Evolutionary conservation across 148 eudicot genomes (phyloP).

Genomic region (Vaccinium myrtillus): DNA sequence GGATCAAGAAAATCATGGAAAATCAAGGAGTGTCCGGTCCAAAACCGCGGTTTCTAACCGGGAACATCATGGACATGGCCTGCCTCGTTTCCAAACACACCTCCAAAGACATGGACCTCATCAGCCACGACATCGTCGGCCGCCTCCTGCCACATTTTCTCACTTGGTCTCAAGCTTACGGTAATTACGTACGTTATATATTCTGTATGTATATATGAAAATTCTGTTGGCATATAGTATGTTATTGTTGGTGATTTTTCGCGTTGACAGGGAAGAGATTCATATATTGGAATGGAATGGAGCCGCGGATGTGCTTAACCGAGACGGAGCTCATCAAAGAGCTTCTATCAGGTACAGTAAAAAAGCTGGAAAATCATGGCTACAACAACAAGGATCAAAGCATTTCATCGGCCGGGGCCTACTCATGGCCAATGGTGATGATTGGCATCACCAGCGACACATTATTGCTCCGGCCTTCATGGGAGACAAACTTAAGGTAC

Average conservation of each 20-base stretch:
- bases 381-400: constrained; percentile 79
- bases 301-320: constrained; percentile 85
- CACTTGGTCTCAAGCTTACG: constrained; percentile 66
- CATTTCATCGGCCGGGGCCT: constrained; percentile 79
- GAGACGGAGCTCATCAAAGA: constrained; percentile 78
- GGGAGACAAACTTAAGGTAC: constrained; percentile 87
- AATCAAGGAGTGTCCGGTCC: constrained; percentile 83
- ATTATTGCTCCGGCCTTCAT: constrained; percentile 88
- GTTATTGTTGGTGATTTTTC: neutral
- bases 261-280: constrained; percentile 63
- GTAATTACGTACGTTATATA: constrained; percentile 22
- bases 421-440: constrained; percentile 87
- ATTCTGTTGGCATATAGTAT: too few relatives aligned
- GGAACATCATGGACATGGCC: constrained; percentile 70
- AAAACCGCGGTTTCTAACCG: constrained; percentile 58
- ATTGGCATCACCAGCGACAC: constrained; percentile 90
- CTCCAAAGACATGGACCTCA: constrained; percentile 50
- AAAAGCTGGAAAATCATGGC: constrained; percentile 80
- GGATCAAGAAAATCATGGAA: constrained; percentile 62
- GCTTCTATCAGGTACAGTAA: constrained; percentile 57
- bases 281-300: constrained; percentile 83
- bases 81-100: constrained; percentile 56
- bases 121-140: constrained; percentile 58
- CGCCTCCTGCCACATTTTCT: constrained; percentile 81
- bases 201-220: too few relatives aligned